A percentile compares a stretch with the other conserved stretches of the same genome.
Evolutionary conservation across 495 filamentous ascomycete species (phyloP).

Genomic region (Neurospora sp.): DNA sequence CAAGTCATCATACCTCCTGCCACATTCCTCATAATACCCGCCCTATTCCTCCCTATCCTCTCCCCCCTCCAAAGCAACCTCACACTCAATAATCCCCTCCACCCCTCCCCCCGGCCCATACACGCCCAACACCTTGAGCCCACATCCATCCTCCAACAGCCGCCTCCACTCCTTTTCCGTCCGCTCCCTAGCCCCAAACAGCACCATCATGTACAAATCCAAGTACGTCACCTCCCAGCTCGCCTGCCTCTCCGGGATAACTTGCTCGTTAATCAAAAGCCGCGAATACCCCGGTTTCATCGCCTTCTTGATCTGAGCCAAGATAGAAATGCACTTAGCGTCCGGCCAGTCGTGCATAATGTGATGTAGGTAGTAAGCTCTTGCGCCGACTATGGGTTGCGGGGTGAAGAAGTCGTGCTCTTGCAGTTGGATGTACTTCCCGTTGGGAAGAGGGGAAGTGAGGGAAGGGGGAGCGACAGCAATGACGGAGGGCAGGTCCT

Average conservation of each 20-base stretch:
- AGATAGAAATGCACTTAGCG: constrained; percentile 26
- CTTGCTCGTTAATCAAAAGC: constrained; percentile 44
- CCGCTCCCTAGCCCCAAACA: constrained; percentile 16
- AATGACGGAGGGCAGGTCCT: constrained; percentile 36
- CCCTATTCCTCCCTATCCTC: neutral
- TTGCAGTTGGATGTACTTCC: constrained; percentile 19
- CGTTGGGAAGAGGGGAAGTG: neutral
- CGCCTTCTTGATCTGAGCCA: constrained; percentile 26
- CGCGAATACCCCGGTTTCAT: constrained; percentile 36
- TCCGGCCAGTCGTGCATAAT: constrained; percentile 42
- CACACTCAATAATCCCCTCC: constrained; percentile 37
- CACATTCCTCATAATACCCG: too few species aligned
- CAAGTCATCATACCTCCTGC: too few species aligned
- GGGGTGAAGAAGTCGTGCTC: constrained; percentile 27
- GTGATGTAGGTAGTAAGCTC: constrained; percentile 35
- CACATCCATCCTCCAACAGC: constrained; percentile 18
- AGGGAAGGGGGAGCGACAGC: constrained; percentile 7
- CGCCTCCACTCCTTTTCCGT: constrained; percentile 19
- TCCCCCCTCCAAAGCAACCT: constrained; percentile 1
- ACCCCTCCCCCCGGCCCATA: constrained; percentile 21
- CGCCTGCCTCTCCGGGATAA: constrained; percentile 34
- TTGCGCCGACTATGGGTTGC: constrained; percentile 36
- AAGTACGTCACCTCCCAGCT: constrained; percentile 33
- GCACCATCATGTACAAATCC: constrained; percentile 19
- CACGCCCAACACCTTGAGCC: constrained; percentile 30